Evolutionary conservation across 129 eudicot genomes (phyloP), one percentile per base, ranked within the genome.

Genomic region (Lonicera japonica): DNA sequence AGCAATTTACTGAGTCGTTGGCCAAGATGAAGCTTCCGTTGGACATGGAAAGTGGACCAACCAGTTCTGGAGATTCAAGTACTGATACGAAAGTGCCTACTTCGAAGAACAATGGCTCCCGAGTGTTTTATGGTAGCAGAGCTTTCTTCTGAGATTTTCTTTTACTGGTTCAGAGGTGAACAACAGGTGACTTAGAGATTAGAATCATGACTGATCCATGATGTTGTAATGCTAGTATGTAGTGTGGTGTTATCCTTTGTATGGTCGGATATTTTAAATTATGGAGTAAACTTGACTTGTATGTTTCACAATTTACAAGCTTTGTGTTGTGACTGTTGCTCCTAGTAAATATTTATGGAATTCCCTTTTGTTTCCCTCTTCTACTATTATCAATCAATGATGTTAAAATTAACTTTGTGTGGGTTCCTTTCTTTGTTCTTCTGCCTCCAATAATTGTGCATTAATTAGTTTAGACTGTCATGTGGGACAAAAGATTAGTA

Each of bases 21-120:
- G 99, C 99, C 1, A 94, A 88, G 71, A 94, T 94, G 99, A 88
- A 88, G 82, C 86, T 94, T 43, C 99, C 99, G 3, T 20, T 94
- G 92, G 96, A 94, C 45, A 67, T 75, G 40, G 95, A 75, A 18
- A 75, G 58, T 47, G 95, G 85, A 52, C 77, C 92, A 20, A 65
- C 95, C 45, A 85, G 88, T 77, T 85, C 99, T 1, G 90, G 79
- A 12, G 74, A 80, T 74, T 94, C 95, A 16, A 85, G 89, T 55
- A 63, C 95, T n/a, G 96, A 77, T 64, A 88, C 70, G 77, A 88
- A 70, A 58, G 41, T 73, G 11, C 71, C 61, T 41, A 74, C 92
- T 24, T 69, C 96, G 24, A 83, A 88, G 56, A 85, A 73, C 48
- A 45, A 84, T 11, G 88, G 98, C 12, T 83, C 96, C 12, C 95